Evolutionary conservation across 2,329 filamentous ascomycete genomes (phyloP).

Genomic region (Penicillium vulpinum): DNA sequence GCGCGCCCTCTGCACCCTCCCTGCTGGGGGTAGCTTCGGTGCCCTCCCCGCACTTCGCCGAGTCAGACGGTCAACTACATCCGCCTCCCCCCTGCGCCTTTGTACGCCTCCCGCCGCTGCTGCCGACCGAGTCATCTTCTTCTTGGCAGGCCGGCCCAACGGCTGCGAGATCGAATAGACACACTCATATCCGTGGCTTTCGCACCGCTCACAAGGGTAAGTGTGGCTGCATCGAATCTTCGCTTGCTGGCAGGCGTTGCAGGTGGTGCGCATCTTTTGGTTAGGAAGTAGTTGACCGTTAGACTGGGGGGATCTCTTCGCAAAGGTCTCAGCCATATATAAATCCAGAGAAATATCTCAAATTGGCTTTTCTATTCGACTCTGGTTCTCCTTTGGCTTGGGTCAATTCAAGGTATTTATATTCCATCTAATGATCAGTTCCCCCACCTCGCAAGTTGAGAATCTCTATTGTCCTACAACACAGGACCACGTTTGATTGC

Average conservation of each 20-base stretch:
- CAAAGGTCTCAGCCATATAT: not conserved
- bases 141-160: slow-evolving; percentile 37
- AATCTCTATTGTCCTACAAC: not conserved
- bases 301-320: not conserved
- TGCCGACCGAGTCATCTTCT: slow-evolving; percentile 18
- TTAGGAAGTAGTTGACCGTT: slow-evolving; percentile 30
- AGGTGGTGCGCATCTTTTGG: slow-evolving; percentile 40
- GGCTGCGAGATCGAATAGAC: slow-evolving; percentile 40
- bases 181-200: slow-evolving; percentile 37
- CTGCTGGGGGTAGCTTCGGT: not conserved
- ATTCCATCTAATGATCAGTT: not conserved
- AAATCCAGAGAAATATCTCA: not conserved
- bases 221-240: slow-evolving; percentile 41
- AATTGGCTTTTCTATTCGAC: too few species aligned
- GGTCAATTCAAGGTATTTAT: not conserved
- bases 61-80: not conserved
- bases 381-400: not conserved
- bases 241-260: slow-evolving; percentile 42
- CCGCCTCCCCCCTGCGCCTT: not conserved
- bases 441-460: too few species aligned
- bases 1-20: not conserved
- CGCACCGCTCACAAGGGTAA: slow-evolving; percentile 36
- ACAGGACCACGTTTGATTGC: slow-evolving; percentile 3
- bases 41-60: not conserved
- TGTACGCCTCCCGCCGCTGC: not conserved